A percentile compares a stretch with the other conserved stretches of the same genome.
Conservation (phyloP, 306 rosid genomes). For the Benincasa hispida region DNA sequence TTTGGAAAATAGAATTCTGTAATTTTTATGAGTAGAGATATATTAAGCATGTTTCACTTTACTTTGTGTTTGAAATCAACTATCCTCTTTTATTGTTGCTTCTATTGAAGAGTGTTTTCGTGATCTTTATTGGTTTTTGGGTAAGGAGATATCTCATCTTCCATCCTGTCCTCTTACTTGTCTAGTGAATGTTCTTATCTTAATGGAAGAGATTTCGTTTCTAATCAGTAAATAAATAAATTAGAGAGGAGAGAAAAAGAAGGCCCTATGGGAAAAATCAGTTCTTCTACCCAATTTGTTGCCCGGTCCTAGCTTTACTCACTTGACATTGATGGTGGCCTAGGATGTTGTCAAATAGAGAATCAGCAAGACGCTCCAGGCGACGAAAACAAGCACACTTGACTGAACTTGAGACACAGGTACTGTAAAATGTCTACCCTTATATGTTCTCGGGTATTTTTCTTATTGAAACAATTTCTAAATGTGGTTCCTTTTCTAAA, state of each 20-base stretch:
- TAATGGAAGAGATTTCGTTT: background rate
- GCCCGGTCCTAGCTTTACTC: slow-evolving; percentile 9
- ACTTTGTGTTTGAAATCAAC: background rate
- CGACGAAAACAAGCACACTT: slow-evolving; percentile 52
- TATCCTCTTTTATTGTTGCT: background rate
- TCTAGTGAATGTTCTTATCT: background rate
- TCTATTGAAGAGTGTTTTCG: background rate
- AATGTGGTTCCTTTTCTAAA: slow-evolving; percentile 7
- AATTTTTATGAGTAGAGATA: background rate
- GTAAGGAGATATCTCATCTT: background rate
- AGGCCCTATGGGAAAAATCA: background rate
- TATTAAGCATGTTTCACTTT: background rate
- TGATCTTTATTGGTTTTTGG: background rate
- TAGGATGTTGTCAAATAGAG: slow-evolving; percentile 56
- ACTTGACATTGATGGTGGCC: slow-evolving; percentile 16
- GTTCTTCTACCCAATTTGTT: slow-evolving; percentile 9
- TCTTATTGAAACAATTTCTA: background rate
- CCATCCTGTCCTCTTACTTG: background rate
- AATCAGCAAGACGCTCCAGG: slow-evolving; percentile 60
- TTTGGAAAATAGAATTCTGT: background rate
- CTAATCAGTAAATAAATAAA: slow-evolving; percentile 4
- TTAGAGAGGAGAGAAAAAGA: background rate
- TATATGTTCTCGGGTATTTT: background rate
- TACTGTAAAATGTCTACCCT: slow-evolving; percentile 10
- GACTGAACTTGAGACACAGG: slow-evolving; percentile 54